Evolutionary conservation across 179 eudicot species (phyloP).

Genomic region (Pouteria campechiana): DNA sequence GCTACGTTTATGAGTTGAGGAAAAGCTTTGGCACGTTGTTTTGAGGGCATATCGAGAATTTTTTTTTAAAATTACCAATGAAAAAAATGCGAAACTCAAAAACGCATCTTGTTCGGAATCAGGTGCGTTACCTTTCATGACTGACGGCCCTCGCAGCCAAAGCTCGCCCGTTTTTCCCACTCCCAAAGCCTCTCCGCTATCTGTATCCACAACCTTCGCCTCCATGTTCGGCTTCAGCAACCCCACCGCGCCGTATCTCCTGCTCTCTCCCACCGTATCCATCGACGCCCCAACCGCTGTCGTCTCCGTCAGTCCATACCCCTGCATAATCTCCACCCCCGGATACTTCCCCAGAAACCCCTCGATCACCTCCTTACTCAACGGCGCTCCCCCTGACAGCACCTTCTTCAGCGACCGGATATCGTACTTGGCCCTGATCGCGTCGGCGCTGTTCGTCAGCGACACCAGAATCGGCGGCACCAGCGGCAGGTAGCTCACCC

Average conservation of each 20-base stretch:
- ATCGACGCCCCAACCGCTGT: conserved; percentile 83
- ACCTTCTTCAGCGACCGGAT: conserved; percentile 31
- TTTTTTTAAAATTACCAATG: no score
- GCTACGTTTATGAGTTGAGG: no score
- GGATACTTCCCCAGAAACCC: conserved; percentile 77
- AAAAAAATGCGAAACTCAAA: no score
- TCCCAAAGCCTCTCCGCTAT: conserved; percentile 42
- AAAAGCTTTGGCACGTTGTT: no score
- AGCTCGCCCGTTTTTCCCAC: conserved; percentile 82
- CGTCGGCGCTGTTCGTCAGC: conserved; percentile 60
- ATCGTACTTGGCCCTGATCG: conserved; percentile 36
- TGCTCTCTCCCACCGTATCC: conserved; percentile 73
- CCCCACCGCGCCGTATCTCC: conserved; percentile 88
- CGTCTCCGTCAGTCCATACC: conserved; percentile 91
- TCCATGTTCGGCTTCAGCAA: conserved; percentile 69
- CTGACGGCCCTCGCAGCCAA: conserved; percentile 85
- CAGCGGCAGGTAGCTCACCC: conserved; percentile 53
- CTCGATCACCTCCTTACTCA: conserved; percentile 80
- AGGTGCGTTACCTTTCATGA: conserved; percentile 68
- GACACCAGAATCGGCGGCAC: conserved; percentile 90
- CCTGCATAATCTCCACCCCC: conserved; percentile 56
- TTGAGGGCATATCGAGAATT: no score
- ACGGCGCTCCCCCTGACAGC: conserved; percentile 81
- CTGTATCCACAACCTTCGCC: conserved; percentile 85
- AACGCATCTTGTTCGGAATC: no score